Conservation (phyloP, 768 basidiomycete species). For the Mycena leptocephala region DNA sequence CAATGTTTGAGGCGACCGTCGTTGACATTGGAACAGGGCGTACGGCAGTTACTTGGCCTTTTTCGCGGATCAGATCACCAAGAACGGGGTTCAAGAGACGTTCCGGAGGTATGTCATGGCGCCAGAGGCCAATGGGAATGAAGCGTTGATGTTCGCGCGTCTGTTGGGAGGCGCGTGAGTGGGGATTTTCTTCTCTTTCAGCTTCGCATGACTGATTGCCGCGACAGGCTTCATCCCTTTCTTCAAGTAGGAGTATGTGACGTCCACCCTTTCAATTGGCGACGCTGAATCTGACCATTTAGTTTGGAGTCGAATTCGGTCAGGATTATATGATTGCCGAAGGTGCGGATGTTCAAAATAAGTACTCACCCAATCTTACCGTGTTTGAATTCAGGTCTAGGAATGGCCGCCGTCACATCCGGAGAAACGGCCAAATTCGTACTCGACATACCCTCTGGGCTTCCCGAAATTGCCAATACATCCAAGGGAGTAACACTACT, state of each 20-base stretch:
- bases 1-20: not conserved
- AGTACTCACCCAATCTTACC: too few species aligned
- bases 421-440: not conserved
- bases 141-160: slow-evolving; percentile 23
- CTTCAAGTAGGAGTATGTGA: too few species aligned
- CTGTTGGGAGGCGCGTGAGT: slow-evolving; percentile 29
- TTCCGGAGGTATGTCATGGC: slow-evolving; percentile 17
- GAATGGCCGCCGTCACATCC: slow-evolving; percentile 22
- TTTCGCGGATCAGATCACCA: slow-evolving; percentile 13
- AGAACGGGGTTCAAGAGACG: slow-evolving; percentile 2
- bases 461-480: slow-evolving; percentile 3
- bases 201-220: too few species aligned
- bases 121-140: slow-evolving; percentile 34
- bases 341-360: not conserved
- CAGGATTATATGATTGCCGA: not conserved
- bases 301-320: too few species aligned
- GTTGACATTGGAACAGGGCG: not conserved
- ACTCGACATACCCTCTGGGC: slow-evolving; percentile 8
- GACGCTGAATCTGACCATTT: too few species aligned
- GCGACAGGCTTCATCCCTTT: too few species aligned
- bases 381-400: slow-evolving; percentile 11
- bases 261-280: too few species aligned
- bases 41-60: slow-evolving; percentile 32
- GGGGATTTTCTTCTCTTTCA: not conserved
- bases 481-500: slow-evolving; percentile 59